Evolutionary conservation across 2,329 filamentous ascomycete genomes (phyloP), one percentile per base, ranked within the genome.

Genomic region (Beauveria varroae): DNA sequence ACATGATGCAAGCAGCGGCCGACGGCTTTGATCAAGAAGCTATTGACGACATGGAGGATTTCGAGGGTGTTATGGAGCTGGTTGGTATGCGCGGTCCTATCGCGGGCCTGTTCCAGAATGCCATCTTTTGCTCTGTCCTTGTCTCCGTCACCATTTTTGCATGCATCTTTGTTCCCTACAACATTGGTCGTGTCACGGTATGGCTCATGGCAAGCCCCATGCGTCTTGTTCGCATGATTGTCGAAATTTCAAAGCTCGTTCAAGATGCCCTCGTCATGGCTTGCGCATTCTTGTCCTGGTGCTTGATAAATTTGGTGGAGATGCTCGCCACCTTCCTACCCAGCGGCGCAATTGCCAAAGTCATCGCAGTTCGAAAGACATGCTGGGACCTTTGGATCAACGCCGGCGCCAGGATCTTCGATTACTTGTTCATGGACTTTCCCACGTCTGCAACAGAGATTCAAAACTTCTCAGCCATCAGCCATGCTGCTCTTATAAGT

Each of bases 61-160:
- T 99, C 18, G 95, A 99, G 71, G 95, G 95, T 0, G 90, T 99
- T 57, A 86, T 99, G 79, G 95, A 99, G 72, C 84, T 99, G 18
- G 89, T 99, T 63, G 95, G 95, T 43, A 96, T 99, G 89, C 91
- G 96, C 69, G 95, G 95, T 0, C 95, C 95, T 0, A 81, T 99
- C 3, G 88, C 89, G 16, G 92, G 91, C 3, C 82, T 99, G 6
- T 86, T 98, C 66, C 95, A 99, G 70, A 99, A 99, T 67, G 92
- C 90, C 60, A 86, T 97, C 18, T 99, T 99, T 74, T 96, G 93
- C 71, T 88, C 90, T 8, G 88, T 98, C 51, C 81, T 99, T 30
- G 91, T 99, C 16, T 89, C 90, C 1, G 84, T 93, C 57, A 96
- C 93, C 16, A 86, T 99, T 47, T 88, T 91, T 57, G 78, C 89